Evolutionary conservation across 768 basidiomycete genomes (phyloP), one percentile per base, ranked within the genome.

Genomic region (Hygrophorus russula): DNA sequence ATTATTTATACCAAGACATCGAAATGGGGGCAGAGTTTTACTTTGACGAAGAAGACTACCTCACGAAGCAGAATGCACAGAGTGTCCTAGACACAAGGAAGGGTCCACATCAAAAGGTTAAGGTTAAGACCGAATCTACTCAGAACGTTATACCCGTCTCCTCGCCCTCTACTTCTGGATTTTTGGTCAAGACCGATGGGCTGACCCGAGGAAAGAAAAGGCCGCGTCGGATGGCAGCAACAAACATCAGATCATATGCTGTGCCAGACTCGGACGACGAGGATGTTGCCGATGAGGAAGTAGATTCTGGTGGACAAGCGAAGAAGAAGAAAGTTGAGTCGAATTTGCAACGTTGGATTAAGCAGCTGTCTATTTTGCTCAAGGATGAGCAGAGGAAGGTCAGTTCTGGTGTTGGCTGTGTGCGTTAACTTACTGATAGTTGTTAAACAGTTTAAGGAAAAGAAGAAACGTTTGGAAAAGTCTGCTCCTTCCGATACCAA

Each of bases 251-350:
- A 36, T 82, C 80, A 5, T 86, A 86, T 54, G 70, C 67, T 3
- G 60, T 80, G 12, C 78, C 81, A 1, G 79, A 79, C 55, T 85
- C 81, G 10, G 82, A 84, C 51, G 82, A 83, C 45, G 83, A 83
- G 49, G 63, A 59, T 7, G 74, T 74, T 5, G 64, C 62, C 24
- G 66, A 67, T 33, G 56, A 63, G 14, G 59, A 62, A 31, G 58
- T 58, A 36, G 59, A 56, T 14, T 56, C 64, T 43, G 49, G 45
- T 14, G 48, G 53, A 27, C 56, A 56, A 45, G 59, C 54, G 29
- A 64, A 62, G 52, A 65, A 63, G 53, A 56, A 54, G 19, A 58
- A 53, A 10, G 59, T 56, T 9, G 72, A 74, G 51, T 67, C 66
- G 42, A 61, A 67, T 49, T 58, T 73, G 39, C 79, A 82, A 51